A percentile compares a stretch with the other conserved stretches of the same genome.
Conservation (phyloP, 1,139 yeast genomes). For the Hansenula lynferdii region DNA sequence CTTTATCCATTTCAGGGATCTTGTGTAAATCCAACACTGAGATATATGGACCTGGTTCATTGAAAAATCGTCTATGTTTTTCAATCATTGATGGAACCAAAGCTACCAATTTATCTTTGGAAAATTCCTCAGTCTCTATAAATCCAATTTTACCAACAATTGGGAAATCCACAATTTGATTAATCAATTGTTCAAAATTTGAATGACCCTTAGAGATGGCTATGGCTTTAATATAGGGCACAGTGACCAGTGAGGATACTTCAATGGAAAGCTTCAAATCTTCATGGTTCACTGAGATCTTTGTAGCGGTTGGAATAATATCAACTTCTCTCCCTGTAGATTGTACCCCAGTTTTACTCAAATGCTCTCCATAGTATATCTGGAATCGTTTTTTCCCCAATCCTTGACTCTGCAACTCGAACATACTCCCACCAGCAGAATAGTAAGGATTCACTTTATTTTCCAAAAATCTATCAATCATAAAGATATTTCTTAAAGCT, state of each 20-base stretch:
- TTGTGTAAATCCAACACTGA: no score
- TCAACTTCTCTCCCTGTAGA: no score
- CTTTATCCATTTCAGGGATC: no score
- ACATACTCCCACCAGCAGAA: no score
- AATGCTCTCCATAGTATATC: no score
- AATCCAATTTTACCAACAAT: not conserved
- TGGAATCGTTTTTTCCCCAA: no score
- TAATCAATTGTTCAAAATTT: not conserved
- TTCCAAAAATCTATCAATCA: no score
- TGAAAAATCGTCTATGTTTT: not conserved
- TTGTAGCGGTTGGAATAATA: not conserved
- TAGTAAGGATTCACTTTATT: no score
- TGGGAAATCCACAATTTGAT: not conserved
- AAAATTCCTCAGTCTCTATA: not conserved
- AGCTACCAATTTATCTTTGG: not conserved
- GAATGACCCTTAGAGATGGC: not conserved
- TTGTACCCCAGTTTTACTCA: no score
- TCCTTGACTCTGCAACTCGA: no score
- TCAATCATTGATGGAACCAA: not conserved
- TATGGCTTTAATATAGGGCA: not conserved
- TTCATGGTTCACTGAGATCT: not conserved
- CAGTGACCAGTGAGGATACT: not conserved
- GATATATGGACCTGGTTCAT: no score
- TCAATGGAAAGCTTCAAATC: not conserved
- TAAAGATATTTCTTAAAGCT: no score